Evolutionary conservation across 257 asterid species (phyloP).

Genomic region (Fraxinus pennsylvanica): DNA sequence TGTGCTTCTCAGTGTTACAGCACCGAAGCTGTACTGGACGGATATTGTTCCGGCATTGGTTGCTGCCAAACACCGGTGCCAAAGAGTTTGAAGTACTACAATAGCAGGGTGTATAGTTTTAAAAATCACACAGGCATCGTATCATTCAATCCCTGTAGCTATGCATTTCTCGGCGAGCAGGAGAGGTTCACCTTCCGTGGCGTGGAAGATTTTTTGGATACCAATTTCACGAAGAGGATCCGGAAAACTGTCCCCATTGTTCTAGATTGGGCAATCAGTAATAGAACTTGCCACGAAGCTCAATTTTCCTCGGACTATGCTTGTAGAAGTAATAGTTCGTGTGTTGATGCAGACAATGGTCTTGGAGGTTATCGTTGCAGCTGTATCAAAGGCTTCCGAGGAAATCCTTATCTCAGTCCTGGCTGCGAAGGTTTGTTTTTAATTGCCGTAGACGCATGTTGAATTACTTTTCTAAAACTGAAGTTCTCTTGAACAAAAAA

Average conservation of each 20-base stretch:
- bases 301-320: slow-evolving; percentile 29
- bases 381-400: slow-evolving; percentile 52
- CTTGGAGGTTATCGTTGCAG: slow-evolving; percentile 61
- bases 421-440: slow-evolving; percentile 63
- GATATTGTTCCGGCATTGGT: slow-evolving; percentile 62
- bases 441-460: too few species aligned
- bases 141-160: slow-evolving; percentile 55
- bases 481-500: too few species aligned
- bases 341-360: slow-evolving; percentile 50
- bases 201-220: slow-evolving; percentile 46
- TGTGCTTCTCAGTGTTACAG: slow-evolving; percentile 47
- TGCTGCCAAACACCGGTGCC: slow-evolving; percentile 71
- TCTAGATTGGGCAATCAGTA: slow-evolving; percentile 71
- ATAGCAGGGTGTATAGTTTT: background rate
- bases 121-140: slow-evolving; percentile 37
- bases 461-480: too few species aligned
- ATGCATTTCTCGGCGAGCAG: slow-evolving; percentile 66
- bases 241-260: slow-evolving; percentile 43
- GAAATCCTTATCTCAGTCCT: slow-evolving; percentile 64
- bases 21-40: slow-evolving; percentile 36
- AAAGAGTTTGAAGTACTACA: slow-evolving; percentile 30
- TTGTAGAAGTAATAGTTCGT: slow-evolving; percentile 46
- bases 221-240: slow-evolving; percentile 33
- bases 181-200: slow-evolving; percentile 45
- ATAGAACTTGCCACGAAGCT: slow-evolving; percentile 40